Conservation (phyloP, 1,139 yeast genomes). For the Candida sojae region DNA sequence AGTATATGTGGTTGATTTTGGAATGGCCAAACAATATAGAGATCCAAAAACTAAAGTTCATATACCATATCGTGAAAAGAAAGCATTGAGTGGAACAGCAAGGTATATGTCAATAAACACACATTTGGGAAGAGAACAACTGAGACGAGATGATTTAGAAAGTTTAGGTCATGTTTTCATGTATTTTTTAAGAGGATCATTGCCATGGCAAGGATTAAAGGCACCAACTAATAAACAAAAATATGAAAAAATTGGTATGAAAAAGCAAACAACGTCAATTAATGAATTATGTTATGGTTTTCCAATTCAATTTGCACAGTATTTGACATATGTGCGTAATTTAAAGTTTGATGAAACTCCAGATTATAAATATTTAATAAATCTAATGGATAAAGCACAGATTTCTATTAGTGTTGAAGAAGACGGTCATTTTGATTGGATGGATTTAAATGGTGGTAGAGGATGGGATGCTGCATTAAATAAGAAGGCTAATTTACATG, state of each 20-base stretch:
- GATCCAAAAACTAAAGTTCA: slow-evolving; percentile 62
- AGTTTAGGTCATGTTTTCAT: slow-evolving; percentile 66
- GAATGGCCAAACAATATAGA: slow-evolving; percentile 69
- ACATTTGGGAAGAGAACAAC: slow-evolving; percentile 65
- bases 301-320: slow-evolving; percentile 79
- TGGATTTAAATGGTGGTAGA: slow-evolving; percentile 76
- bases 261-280: slow-evolving; percentile 71
- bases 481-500: slow-evolving; percentile 79
- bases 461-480: slow-evolving; percentile 83
- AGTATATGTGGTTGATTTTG: slow-evolving; percentile 52
- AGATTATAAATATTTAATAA: slow-evolving; percentile 56
- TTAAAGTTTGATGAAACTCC: slow-evolving; percentile 78
- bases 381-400: slow-evolving; percentile 46
- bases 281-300: slow-evolving; percentile 67
- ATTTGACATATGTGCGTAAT: slow-evolving; percentile 68
- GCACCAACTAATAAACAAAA: slow-evolving; percentile 83
- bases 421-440: slow-evolving; percentile 82
- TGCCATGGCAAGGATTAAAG: slow-evolving; percentile 60
- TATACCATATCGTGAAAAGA: slow-evolving; percentile 63
- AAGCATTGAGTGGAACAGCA: slow-evolving; percentile 66
- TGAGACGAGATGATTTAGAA: slow-evolving; percentile 64
- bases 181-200: slow-evolving; percentile 61
- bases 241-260: slow-evolving; percentile 80
- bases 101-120: slow-evolving; percentile 68
- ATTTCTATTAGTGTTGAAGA: slow-evolving; percentile 35